Percentiles rank a stretch among this genome's conserved stretches.
Evolutionary conservation across 768 basidiomycete species (phyloP).

Genomic region (Leccinum fibrillosum): DNA sequence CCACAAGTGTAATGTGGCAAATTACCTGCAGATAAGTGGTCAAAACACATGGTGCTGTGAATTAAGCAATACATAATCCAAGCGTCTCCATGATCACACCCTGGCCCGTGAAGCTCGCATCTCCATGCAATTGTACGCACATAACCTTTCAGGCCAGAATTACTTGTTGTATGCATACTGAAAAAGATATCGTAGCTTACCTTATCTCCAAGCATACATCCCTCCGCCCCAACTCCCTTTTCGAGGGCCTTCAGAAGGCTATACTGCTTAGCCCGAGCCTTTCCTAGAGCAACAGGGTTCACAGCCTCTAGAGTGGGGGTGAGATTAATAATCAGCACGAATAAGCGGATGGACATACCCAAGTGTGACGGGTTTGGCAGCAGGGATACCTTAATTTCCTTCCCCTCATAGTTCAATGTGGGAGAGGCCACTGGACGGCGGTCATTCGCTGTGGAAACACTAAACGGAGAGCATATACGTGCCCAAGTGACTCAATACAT

Average conservation of each 20-base stretch:
- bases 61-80: conserved; percentile 47
- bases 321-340: background rate
- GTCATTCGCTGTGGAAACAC: background rate
- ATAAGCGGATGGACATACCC: conserved; percentile 35
- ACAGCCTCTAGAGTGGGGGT: conserved; percentile 60
- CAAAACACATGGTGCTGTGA: background rate
- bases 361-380: conserved; percentile 80
- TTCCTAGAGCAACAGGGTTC: conserved; percentile 84
- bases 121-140: conserved; percentile 89
- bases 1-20: conserved; percentile 91
- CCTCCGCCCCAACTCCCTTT: conserved; percentile 23
- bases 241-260: conserved; percentile 67
- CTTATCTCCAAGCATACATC: conserved; percentile 32
- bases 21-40: conserved; percentile 49
- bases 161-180: background rate
- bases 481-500: conserved; percentile 87
- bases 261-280: conserved; percentile 89
- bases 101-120: conserved; percentile 89
- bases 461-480: conserved; percentile 16
- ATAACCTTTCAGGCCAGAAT: conserved; percentile 53
- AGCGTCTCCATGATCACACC: conserved; percentile 88
- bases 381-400: conserved; percentile 64
- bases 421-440: conserved; percentile 58
- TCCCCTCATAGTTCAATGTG: conserved; percentile 49
- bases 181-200: conserved; percentile 3